Evolutionary conservation across 75 land plant species (phyloP).

Genomic region (Cryptomeria japonica): DNA sequence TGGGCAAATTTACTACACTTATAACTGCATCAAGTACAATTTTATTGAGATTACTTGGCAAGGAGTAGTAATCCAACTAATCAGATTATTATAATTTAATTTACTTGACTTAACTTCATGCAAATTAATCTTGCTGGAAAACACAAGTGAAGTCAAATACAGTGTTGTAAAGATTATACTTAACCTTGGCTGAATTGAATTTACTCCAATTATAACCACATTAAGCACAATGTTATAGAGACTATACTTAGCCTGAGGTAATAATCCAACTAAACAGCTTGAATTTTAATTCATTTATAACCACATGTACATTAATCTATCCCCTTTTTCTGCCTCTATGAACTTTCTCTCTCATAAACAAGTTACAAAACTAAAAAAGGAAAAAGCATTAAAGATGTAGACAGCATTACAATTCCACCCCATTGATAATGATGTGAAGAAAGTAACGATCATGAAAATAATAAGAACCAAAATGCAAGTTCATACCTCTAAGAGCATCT

Average conservation of each 20-base stretch:
- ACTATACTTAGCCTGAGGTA: neutral
- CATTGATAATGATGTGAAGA: neutral
- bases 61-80: neutral
- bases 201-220: no score
- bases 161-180: no score
- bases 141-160: no score
- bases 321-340: neutral
- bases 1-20: no score
- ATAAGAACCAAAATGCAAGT: neutral
- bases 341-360: neutral
- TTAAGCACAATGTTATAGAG: neutral
- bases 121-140: no score
- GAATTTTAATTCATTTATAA: neutral
- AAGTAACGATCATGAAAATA: neutral
- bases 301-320: neutral
- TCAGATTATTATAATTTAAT: neutral
- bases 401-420: neutral
- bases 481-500: slow-evolving; percentile 23
- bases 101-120: neutral
- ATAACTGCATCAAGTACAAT: neutral
- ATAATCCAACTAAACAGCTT: neutral
- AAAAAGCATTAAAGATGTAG: neutral
- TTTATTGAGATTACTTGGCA: neutral
- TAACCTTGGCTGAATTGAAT: no score
- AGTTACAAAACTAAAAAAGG: neutral